Percentiles rank a stretch among this genome's conserved stretches.
Evolutionary conservation across 2,329 filamentous ascomycete genomes (phyloP).

Genomic region (Monosporascus ibericus): DNA sequence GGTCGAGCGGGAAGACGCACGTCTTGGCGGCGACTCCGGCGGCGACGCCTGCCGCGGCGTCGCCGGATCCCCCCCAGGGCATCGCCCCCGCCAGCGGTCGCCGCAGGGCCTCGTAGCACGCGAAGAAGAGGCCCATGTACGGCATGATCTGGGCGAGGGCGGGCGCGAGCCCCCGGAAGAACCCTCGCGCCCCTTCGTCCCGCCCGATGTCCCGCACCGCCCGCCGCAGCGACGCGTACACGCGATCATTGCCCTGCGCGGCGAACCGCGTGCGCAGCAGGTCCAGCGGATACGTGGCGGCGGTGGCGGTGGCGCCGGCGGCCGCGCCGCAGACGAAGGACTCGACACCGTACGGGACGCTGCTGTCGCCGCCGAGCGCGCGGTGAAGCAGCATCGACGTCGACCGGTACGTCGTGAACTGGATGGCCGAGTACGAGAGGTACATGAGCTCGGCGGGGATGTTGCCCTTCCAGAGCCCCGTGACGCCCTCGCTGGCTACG

Average conservation of each 20-base stretch:
- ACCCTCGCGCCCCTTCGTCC: constrained; percentile 71
- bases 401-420: constrained; percentile 84
- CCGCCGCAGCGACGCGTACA: constrained; percentile 67
- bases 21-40: constrained; percentile 83
- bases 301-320: constrained; percentile 78
- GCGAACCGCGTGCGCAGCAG: constrained; percentile 91
- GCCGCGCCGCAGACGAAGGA: constrained; percentile 78
- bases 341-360: constrained; percentile 62
- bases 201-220: constrained; percentile 67
- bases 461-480: constrained; percentile 94
- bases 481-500: constrained; percentile 72
- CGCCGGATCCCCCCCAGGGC: constrained; percentile 68
- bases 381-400: constrained; percentile 61
- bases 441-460: constrained; percentile 93
- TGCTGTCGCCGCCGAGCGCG: constrained; percentile 32
- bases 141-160: constrained; percentile 84
- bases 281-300: constrained; percentile 85
- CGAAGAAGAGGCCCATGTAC: constrained; percentile 96
- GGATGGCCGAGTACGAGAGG: constrained; percentile 79
- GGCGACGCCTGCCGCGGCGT: constrained; percentile 74
- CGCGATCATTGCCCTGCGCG: constrained; percentile 74
- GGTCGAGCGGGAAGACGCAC: constrained; percentile 84
- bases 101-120: constrained; percentile 74
- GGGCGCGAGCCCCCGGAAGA: constrained; percentile 81
- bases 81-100: constrained; percentile 48